Evolutionary conservation across 1,284 basidiomycete genomes (phyloP), one percentile per base, ranked within the genome.

Genomic region (Anthracocystis walkeri): DNA sequence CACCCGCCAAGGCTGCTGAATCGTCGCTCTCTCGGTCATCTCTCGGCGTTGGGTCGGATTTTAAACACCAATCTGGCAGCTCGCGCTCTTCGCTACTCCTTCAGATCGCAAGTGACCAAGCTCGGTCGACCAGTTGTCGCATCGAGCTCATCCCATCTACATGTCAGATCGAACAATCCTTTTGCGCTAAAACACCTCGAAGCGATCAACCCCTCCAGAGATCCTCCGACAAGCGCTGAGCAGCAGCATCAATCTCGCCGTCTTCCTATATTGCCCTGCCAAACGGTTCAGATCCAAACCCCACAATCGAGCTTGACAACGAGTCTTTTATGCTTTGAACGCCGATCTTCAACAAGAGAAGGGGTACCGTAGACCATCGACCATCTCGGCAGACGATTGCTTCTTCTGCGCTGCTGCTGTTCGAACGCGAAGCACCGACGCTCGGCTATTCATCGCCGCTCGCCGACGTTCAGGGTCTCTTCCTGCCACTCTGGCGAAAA

Each of bases 181-280:
- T 18, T 16, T n/a, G 7, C 45, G 27, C 48, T 8, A 45, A 31
- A 12, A 3, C 12, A 1, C 23, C 3, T 41, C 44, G 44, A 31
- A 27, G 29, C 45, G 21, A 57, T 48, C 55, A 50, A 16, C 38
- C 41, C 29, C 16, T 25, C 41, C 38, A 25, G 33, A 57, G 41
- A 57, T 63, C 31, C 54, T 50, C 54, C 61, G 61, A 51, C 53
- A 51, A 52, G 48, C 61, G 54, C 53, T 42, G 7, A 29, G 20
- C 10, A 21, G n/a, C 23, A 14, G 10, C 8, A 40, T 29, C 44
- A 42, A 27, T 62, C 53, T 62, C 53, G 53, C 60, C 60, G 60
- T n/a, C 38, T 50, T 46, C 53, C 53, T 29, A 46, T 3, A 23
- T 12, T 14, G 11, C 33, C 20, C 14, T 11, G 31, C 18, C 42